Evolutionary conservation across 2,329 filamentous ascomycete species (phyloP).

Genomic region (Didymella pomorum): DNA sequence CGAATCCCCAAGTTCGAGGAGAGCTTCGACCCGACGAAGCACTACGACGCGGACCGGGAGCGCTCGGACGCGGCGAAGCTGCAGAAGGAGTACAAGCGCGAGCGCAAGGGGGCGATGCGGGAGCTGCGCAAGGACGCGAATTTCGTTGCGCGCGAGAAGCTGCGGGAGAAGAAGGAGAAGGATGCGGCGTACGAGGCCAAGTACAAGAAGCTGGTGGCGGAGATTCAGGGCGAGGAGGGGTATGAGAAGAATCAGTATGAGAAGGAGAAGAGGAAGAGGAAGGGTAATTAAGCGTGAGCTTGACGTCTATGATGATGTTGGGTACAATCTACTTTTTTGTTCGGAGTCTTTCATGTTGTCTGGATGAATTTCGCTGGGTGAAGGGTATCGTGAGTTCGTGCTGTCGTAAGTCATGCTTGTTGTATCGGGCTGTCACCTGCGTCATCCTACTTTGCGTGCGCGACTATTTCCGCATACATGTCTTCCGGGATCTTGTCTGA

Average conservation of each 20-base stretch:
- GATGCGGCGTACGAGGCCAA: constrained; percentile 97
- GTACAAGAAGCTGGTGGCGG: constrained; percentile 87
- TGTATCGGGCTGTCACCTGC: no score
- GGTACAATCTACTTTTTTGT: neutral
- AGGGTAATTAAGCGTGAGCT: constrained; percentile 43
- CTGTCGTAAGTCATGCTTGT: constrained; percentile 15
- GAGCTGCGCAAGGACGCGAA: constrained; percentile 94
- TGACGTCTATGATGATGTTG: neutral
- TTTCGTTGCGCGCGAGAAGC: constrained; percentile 89
- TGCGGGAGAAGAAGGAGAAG: constrained; percentile 90
- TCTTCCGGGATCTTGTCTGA: constrained; percentile 90
- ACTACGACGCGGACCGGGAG: constrained; percentile 95
- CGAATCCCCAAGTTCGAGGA: constrained; percentile 96
- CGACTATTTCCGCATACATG: constrained; percentile 87
- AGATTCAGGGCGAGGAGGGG: constrained; percentile 96
- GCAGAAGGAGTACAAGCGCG: constrained; percentile 89
- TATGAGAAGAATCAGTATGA: constrained; percentile 88
- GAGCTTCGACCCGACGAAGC: constrained; percentile 89
- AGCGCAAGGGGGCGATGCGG: constrained; percentile 92
- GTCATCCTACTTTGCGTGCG: constrained; percentile 73
- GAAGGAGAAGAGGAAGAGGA: constrained; percentile 79
- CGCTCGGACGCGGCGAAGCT: constrained; percentile 85
- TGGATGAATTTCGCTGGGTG: no score
- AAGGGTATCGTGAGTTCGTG: constrained; percentile 21
- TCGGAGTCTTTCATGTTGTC: no score